Base-by-base conservation (phyloP, 1,284 basidiomycete species). In the Hypsizygus ulmarius region DNA sequence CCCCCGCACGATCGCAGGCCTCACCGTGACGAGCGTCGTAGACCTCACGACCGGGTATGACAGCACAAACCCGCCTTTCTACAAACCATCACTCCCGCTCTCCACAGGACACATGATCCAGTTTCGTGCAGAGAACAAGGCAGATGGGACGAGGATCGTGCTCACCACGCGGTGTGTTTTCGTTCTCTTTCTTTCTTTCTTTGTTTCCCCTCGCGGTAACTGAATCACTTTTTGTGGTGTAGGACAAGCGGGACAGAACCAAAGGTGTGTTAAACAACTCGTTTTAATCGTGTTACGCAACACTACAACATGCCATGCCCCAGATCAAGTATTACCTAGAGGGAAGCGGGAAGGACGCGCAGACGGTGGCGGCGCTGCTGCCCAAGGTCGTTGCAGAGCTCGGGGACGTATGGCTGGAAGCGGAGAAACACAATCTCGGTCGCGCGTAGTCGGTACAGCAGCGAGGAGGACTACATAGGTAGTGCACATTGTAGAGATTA, bases 241-340 rank as follows among this genome's bases (percentile, higher is more conserved):
- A 88, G 90, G 51, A 92, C 88, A 27, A 90, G 87, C 57, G 91
- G 91, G 9, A 93, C 91, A 6, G 91, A 93, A 59, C 90, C 90
- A 0, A 93, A 93, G 79, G 87, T 85, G 59, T 16, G 1, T 49
- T 19, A 5, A 29, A 33, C 11, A 14, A 11, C 30, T 12, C 35
- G 15, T 30, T 16, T 7, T 11, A 37, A 18, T 12, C n/a, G n/a
- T n/a, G n/a, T n/a, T n/a, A n/a, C n/a, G 8, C 16, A 34, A 10
- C 29, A 32, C 6, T 10, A n/a, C 5, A 16, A n/a, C 28, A 41
- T 19, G 4, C 35, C 29, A 8, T 36, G 39, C 11, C 29, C 19
- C 48, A 89, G 85, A 87, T 91, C 64, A 92, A 92, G 59, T 90
- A 85, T 61, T 92, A 92, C 60, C 70, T 91, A 16, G 90, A 92